Evolutionary conservation across 108 stramenopile species (phyloP).

Genomic region (Discostella stelligeroides): DNA sequence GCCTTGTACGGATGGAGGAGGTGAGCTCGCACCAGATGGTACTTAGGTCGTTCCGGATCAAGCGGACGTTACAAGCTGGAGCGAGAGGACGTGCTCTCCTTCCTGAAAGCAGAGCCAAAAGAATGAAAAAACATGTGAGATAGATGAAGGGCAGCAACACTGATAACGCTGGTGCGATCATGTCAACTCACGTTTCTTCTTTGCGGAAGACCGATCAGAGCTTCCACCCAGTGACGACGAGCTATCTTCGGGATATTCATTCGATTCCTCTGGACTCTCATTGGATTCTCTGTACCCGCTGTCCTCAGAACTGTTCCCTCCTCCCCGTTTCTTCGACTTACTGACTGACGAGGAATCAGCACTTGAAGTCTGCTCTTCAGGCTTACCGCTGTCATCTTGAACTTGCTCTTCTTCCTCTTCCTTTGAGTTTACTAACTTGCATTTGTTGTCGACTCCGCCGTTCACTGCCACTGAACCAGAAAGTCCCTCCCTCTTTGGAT

Average conservation of each 20-base stretch:
- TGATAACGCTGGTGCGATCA: not conserved
- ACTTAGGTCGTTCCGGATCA: constrained; percentile 77
- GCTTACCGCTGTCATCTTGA: constrained; percentile 5
- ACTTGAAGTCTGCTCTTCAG: constrained; percentile 57
- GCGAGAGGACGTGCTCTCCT: constrained; percentile 62
- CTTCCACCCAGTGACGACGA: constrained; percentile 16
- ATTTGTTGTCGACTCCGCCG: not conserved
- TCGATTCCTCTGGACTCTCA: constrained; percentile 66
- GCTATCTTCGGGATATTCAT: constrained; percentile 30
- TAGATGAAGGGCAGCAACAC: constrained; percentile 7
- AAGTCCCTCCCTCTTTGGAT: constrained; percentile 22
- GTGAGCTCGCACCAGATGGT: constrained; percentile 90
- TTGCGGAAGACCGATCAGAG: constrained; percentile 20
- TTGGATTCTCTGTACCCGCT: constrained; percentile 82
- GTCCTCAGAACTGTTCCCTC: constrained; percentile 68
- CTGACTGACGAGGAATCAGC: constrained; percentile 59
- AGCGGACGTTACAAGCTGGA: constrained; percentile 71
- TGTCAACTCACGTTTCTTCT: constrained; percentile 52
- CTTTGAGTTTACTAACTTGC: not conserved
- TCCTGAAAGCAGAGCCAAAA: constrained; percentile 12
- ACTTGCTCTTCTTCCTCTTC: not conserved
- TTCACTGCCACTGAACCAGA: not conserved
- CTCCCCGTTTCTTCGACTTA: constrained; percentile 37
- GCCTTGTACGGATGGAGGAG: constrained; percentile 69
- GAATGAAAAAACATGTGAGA: not conserved